Base-by-base conservation (phyloP, 768 basidiomycete genomes). In the Tylopilus intermedius region DNA sequence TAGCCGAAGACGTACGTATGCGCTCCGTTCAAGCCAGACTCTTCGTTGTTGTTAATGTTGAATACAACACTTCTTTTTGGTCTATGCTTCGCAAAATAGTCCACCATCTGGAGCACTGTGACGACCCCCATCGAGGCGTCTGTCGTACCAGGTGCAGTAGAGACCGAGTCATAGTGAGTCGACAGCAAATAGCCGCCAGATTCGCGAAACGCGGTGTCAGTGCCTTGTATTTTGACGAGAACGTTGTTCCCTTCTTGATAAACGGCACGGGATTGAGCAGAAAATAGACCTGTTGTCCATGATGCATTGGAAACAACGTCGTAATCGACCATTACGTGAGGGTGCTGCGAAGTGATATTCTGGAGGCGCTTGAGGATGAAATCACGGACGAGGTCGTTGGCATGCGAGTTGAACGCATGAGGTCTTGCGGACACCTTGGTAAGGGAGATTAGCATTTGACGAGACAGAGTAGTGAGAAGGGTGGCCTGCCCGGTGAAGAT, bases 21-120 rank as follows among this genome's bases (percentile, higher is more conserved):
- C 8, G 88, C 84, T 22, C 90, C 90, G 54, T 84, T 77, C 57
- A 91, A 65, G 32, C 82, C 79, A 64, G 88, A 82, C 60, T 93
- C 90, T 62, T 92, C 90, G 1, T 85, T 90, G 55, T 92, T 91
- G 66, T 93, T 93, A 65, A 90, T 78, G 60, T 91, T 89, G 73
- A 92, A 90, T 4, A 93, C 68, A 6, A 84, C 83, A 0, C 86
- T 87, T 37, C 82, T 75, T 39, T 71, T 67, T 1, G 79, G 79
- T 7, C 75, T 71, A 38, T 82, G 72, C 50, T 70, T 67, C 0
- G 75, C 72, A 48, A 82, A 72, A 56, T 81, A 78, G 38, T 81
- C 70, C 33, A 88, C 71, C 58, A 92, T 74, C 51, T 87, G 83
- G 24, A 90, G 64, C 1, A 88, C 68, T 0, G 83, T 84, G 4